phyloP scores from a whole-genome alignment of 805 yeast species.

The Diddensiella transvaalensis region DNA sequence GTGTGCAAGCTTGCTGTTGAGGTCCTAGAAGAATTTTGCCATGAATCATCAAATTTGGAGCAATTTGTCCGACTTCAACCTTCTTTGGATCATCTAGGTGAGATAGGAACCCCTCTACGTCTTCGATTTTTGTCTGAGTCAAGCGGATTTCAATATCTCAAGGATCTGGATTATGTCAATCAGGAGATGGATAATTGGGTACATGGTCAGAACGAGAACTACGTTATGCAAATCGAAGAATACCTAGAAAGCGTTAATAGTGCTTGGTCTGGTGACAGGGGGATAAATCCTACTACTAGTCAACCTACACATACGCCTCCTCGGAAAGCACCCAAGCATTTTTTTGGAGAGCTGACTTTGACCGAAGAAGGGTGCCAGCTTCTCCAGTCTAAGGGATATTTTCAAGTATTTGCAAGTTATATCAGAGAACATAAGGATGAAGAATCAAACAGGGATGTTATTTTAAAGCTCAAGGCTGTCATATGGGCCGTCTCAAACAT shows the following conservation, averaged over 20 bases:
- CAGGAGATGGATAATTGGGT: constrained; percentile 69
- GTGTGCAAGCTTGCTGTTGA: constrained; percentile 57
- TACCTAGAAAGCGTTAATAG: constrained; percentile 26
- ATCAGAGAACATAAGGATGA: constrained; percentile 26
- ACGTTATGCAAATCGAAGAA: constrained; percentile 33
- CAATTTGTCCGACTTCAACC: constrained; percentile 55
- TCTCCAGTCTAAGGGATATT: constrained; percentile 47
- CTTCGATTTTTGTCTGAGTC: constrained; percentile 62
- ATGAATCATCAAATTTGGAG: constrained; percentile 42
- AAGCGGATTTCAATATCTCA: constrained; percentile 64
- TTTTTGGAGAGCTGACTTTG: constrained; percentile 74
- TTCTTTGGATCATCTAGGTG: constrained; percentile 49
- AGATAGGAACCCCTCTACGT: constrained; percentile 53
- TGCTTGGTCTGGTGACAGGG: constrained; percentile 15
- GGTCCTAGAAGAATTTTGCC: constrained; percentile 50
- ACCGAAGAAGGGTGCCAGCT: constrained; percentile 76
- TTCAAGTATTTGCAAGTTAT: constrained; percentile 32
- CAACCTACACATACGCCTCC: constrained; percentile 1
- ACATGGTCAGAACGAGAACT: constrained; percentile 34
- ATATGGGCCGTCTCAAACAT: constrained; percentile 87
- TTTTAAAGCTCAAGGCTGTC: constrained; percentile 59
- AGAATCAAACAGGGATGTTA: constrained; percentile 35
- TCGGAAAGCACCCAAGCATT: constrained; percentile 50
- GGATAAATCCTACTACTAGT: neutral
- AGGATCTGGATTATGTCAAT: constrained; percentile 56